Evolutionary conservation across 495 filamentous ascomycete genomes (phyloP), one percentile per base, ranked within the genome.

Genomic region (Bacidia rubella): DNA sequence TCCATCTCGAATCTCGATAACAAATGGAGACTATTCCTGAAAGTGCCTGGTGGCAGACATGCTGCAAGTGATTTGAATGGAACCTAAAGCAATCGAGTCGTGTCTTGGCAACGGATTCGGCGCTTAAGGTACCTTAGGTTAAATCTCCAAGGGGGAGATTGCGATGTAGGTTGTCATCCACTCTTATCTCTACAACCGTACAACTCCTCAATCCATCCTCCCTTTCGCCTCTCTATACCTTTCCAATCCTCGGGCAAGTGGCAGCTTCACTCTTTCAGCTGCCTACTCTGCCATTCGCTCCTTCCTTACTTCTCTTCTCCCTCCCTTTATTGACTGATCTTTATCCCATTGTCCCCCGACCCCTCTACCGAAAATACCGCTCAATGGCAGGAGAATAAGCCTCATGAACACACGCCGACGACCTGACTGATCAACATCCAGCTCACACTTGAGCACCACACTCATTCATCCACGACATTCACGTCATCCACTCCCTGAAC

Each of bases 201-300:
- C n/a, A n/a, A n/a, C n/a, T 21, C 27, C 9, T 21, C 47, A 21
- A n/a, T 38, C n/a, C n/a, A n/a, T 38, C 25, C 44, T 45, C 47
- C 51, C 54, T 62, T 54, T 26, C 38, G 29, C 44, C 26, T 53
- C 47, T 41, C 52, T 49, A 24, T 29, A 19, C 51, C 62, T 58
- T 19, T 43, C 63, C 39, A 49, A 52, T 57, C 54, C 53, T 49
- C 53, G 32, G 35, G 72, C 74, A 74, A 74, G 77, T 75, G 68
- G 75, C 82, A 77, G 81, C 85, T 90, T 88, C 86, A 87, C 77
- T 90, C 86, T 76, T 87, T 89, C 68, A 83, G 80, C 78, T 77
- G 75, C 56, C 62, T 68, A 66, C 66, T 65, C 60, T 72, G 74
- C 75, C 63, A 64, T 78, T 70, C 77, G 63, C 69, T 80, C 77